Base-by-base conservation (phyloP, 306 rosid genomes). In the Urtica urens region DNA sequence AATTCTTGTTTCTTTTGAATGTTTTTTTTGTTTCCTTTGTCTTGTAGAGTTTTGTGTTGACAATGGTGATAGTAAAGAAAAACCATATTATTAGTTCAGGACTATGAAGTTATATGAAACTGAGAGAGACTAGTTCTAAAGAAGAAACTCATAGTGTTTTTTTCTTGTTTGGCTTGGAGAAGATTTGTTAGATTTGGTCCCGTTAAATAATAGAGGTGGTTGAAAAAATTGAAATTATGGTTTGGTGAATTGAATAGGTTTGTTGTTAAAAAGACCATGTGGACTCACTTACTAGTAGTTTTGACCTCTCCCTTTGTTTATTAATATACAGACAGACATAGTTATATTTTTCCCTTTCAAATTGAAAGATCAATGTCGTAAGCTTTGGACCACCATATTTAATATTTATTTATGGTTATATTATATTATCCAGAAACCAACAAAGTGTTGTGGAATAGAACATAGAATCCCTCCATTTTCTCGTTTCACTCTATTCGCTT, bases 1-100 rank as follows among this genome's bases (percentile, higher is more conserved):
- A 21, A 77, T 66, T 70, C 72, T 59, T 69, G 72, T 59, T 66
- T 73, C 57, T 61, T 66, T 50, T 14, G 38, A 20, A 55, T 63
- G 38, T 53, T 4, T 5, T 55, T n/a, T 61, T 26, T 65, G 35
- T 52, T 44, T 15, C 1, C 37, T 28, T 51, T n/a, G 71, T 53
- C n/a, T 44, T 51, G 29, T 18, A 57, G 40, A 35, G 40, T 35
- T 35, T 64, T 57, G 46, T 15, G 19, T 34, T 40, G n/a, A n/a
- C n/a, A n/a, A n/a, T n/a, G n/a, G n/a, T n/a, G 41, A 16, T 49
- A 49, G 54, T 29, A 49, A n/a, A n/a, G n/a, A n/a, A n/a, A 60
- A 27, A 38, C n/a, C 40, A 64, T 25, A 29, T n/a, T 46, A 7
- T 43, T 52, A 56, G 46, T 46, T 55, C 27, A 63, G 51, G 27